Evolutionary conservation across 345 rosid species (phyloP), one percentile per base, ranked within the genome.

Genomic region (Populus deltoides): DNA sequence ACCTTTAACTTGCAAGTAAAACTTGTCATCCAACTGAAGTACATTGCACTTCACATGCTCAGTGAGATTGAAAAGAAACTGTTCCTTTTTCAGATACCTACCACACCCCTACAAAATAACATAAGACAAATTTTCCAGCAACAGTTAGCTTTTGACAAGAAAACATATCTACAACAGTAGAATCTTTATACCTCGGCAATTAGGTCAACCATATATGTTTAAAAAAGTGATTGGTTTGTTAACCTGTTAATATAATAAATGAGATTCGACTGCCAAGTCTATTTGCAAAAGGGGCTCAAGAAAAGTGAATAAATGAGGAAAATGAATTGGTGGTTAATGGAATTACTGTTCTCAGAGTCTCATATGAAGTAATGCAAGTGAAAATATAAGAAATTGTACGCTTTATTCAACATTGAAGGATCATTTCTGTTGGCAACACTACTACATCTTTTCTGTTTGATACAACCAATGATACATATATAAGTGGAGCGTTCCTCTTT

Each of bases 1-100:
- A 69, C 98, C 98, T 55, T 81, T 71, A 35, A 68, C 70, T 89
- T 90, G 89, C 80, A 90, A 77, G 84, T 90, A 90, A 80, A 90
- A 90, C 38, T 73, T 83, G 66, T 82, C 85, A 83, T 84, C 90
- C 6, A 90, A 74, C 82, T 77, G 85, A 77, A 93, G 63, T 75
- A 92, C 81, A 81, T 93, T 93, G 62, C 70, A 83, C 84, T 90
- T 88, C 77, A 94, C 86, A 75, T 86, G 92, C 83, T 89, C 88
- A n/a, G 86, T 74, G 61, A 94, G 79, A 39, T 49, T 74, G 76
- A 75, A 80, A 72, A 83, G 67, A 72, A 88, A 61, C 18, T 81
- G 78, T 77, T 88, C 83, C 71, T 82, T 84, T 80, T 62, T 85
- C 79, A 77, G 29, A 71, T 68, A 25, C 68, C 79, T 38, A 4